A percentile compares a stretch with the other conserved stretches of the same genome.
phyloP scores from a whole-genome alignment of 2,329 filamentous ascomycete genomes.

The Leptosphaerulina australis region DNA sequence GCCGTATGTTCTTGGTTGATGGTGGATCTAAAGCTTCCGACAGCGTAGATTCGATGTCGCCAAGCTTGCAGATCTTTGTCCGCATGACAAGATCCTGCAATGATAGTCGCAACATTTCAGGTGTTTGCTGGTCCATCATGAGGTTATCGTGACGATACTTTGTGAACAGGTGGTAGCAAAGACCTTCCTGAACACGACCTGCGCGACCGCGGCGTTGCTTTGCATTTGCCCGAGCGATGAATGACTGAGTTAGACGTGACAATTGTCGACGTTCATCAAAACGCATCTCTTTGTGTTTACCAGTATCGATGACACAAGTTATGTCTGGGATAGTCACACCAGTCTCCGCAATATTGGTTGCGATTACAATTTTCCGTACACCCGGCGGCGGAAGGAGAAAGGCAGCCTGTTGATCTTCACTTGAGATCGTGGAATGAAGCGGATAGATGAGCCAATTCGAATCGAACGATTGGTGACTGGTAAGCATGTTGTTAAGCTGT shows the following conservation, averaged over 20 bases:
- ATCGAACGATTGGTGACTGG: slow-evolving; percentile 76
- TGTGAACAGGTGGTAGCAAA: slow-evolving; percentile 96
- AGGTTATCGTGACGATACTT: slow-evolving; percentile 81
- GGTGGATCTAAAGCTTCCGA: slow-evolving; percentile 88
- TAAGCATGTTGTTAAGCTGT: slow-evolving; percentile 82
- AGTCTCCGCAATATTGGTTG: slow-evolving; percentile 97
- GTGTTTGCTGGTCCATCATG: slow-evolving; percentile 91
- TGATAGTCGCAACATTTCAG: slow-evolving; percentile 92
- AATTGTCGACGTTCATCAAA: slow-evolving; percentile 93
- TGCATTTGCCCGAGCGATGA: slow-evolving; percentile 93
- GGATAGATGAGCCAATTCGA: slow-evolving; percentile 84
- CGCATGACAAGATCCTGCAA: slow-evolving; percentile 93
- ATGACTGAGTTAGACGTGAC: slow-evolving; percentile 88
- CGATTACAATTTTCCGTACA: slow-evolving; percentile 88
- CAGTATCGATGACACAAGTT: slow-evolving; percentile 94
- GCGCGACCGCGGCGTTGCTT: slow-evolving; percentile 94
- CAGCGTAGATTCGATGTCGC: slow-evolving; percentile 88
- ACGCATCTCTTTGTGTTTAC: slow-evolving; percentile 96
- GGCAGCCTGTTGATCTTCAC: slow-evolving; percentile 92
- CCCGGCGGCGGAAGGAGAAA: slow-evolving; percentile 85
- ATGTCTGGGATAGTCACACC: slow-evolving; percentile 98
- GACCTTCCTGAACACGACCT: slow-evolving; percentile 90
- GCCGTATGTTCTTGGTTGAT: slow-evolving; percentile 86
- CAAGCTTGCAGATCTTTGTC: slow-evolving; percentile 96
- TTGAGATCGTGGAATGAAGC: slow-evolving; percentile 92